Evolutionary conservation across 805 yeast genomes (phyloP), one percentile per base, ranked within the genome.

Genomic region (Zygotorulaspora sp.): DNA sequence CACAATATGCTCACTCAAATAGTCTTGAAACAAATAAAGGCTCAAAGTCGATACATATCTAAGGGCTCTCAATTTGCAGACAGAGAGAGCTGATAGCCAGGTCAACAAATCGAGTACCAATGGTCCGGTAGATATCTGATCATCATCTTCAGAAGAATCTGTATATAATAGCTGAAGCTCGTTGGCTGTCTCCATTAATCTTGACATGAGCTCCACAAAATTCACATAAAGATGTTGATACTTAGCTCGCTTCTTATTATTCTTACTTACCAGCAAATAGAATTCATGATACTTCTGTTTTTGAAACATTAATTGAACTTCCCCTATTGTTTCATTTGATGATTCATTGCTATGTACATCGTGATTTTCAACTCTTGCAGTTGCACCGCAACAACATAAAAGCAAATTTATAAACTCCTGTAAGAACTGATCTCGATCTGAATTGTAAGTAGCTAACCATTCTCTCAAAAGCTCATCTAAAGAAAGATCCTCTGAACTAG

Each of bases 21-120:
- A 66, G 6, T 81, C 72, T 52, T 83, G 81, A 43, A 87, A 71
- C 8, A 67, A 58, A 22, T 84, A 68, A 16, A 83, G 64, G 3
- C 79, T 63, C 4, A 74, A 43, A 0, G 95, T 77, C 0, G 95
- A 65, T 2, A 77, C 73, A 49, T 71, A 78, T 55, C 97, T 70
- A 40, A 89, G 68, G 1, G 92, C 75, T 45, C 96, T 70, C 7
- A 83, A 64, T 24, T 76, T 71, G 13, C 87, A 76, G 0, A 85
- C 77, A 1, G 90, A 75, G 36, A 89, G 64, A 0, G 87, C 73
- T 1, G 82, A 70, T 11, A 88, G 60, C 97, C 97, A 88, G 4
- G 83, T 75, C 19, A 83, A 54, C 2, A 85, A 38, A 39, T 75
- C 75, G 30, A 84, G 57, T 6, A 58, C 40, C 14, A 62, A 50